These are phyloP conservation scores for Myriosclerotinia duriaeana DNA, from an alignment of 2,329 filamentous ascomycete species.

Conservation along the genomic window DNA sequence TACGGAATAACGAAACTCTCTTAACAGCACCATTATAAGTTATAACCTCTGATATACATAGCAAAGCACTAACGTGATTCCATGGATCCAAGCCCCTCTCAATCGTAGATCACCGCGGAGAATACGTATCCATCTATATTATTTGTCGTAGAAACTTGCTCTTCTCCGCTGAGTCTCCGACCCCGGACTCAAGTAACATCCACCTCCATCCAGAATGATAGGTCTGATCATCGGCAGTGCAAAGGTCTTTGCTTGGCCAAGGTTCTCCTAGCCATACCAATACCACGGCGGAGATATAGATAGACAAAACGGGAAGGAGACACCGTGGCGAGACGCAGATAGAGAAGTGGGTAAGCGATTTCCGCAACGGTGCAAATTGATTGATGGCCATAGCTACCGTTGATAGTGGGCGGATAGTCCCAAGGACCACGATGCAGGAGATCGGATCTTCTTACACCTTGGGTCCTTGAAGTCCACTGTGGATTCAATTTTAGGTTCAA, in stretches of 20 bases:
- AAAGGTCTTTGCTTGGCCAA: neutral
- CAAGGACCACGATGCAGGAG: slow-evolving; percentile 5
- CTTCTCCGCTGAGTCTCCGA: neutral
- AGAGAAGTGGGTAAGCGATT: slow-evolving; percentile 3
- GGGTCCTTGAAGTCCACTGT: slow-evolving; percentile 7
- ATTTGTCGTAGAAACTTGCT: neutral
- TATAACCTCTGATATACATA: neutral
- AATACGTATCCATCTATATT: slow-evolving; percentile 4
- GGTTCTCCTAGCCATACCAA: neutral
- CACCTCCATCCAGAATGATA: too few species aligned
- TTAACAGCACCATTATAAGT: neutral
- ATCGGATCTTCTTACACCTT: slow-evolving; percentile 13
- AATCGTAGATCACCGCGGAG: slow-evolving; percentile 11
- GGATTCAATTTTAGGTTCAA: neutral
- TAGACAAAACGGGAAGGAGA: neutral
- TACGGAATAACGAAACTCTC: neutral
- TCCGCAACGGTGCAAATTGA: neutral
- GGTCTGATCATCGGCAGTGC: neutral
- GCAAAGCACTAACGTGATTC: neutral
- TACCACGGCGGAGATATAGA: neutral
- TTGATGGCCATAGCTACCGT: slow-evolving; percentile 13
- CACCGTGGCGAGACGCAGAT: neutral
- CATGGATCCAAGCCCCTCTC: neutral
- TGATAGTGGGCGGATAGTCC: slow-evolving; percentile 7
- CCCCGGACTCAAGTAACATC: neutral